Conservation (phyloP, 495 filamentous ascomycete genomes). For the Penicillium crystallinum region DNA sequence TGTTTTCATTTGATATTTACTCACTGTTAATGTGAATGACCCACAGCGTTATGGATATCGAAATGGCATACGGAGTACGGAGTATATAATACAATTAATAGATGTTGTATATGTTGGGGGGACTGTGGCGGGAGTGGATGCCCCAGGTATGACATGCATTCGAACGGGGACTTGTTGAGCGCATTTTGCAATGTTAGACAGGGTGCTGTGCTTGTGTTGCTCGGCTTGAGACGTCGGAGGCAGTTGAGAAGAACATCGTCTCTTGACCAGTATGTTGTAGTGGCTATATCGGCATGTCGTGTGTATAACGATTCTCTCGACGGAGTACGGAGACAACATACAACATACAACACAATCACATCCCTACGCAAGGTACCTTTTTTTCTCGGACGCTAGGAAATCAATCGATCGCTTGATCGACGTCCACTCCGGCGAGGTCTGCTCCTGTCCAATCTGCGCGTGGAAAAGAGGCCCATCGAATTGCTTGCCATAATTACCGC, state of each 20-base stretch:
- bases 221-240: neutral
- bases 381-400: neutral
- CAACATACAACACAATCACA: neutral
- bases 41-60: neutral
- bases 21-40: neutral
- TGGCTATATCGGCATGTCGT: neutral
- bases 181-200: conserved; percentile 1
- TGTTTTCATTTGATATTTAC: neutral
- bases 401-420: conserved; percentile 2
- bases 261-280: neutral
- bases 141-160: conserved; percentile 26
- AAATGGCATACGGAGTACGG: too few species aligned
- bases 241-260: neutral
- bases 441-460: conserved; percentile 6
- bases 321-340: neutral
- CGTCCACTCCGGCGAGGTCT: conserved; percentile 1
- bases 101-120: neutral
- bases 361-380: conserved; percentile 4
- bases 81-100: too few species aligned
- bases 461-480: neutral
- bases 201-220: conserved; percentile 8
- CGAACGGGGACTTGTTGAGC: conserved; percentile 4
- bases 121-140: neutral
- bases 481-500: conserved; percentile 12
- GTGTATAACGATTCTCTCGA: too few species aligned